Percentiles rank a stretch among this genome's conserved stretches.
These are phyloP conservation scores for Phialophora verrucosa DNA, from an alignment of 2,329 filamentous ascomycete genomes.

Conservation along the genomic window DNA sequence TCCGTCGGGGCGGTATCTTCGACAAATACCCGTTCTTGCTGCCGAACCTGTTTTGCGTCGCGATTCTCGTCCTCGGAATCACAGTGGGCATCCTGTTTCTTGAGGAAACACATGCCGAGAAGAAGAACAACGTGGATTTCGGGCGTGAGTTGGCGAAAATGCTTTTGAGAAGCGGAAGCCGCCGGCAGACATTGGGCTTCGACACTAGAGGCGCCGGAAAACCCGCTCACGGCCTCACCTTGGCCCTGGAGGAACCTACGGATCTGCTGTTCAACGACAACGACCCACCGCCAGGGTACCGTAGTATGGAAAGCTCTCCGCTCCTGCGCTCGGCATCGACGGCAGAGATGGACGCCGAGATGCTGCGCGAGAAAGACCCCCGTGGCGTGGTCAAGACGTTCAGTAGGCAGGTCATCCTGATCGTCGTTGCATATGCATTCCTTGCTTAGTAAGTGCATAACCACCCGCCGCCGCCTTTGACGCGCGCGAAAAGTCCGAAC, in stretches of 20 bases:
- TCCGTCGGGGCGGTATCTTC: constrained; percentile 76
- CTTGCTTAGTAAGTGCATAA: constrained; percentile 77
- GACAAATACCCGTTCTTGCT: constrained; percentile 87
- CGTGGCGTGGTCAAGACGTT: constrained; percentile 67
- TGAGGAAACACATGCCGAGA: constrained; percentile 89
- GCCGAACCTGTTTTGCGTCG: constrained; percentile 86
- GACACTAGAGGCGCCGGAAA: not conserved
- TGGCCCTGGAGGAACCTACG: not conserved
- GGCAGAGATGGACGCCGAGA: constrained; percentile 48
- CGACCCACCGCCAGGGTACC: constrained; percentile 72
- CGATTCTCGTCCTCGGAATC: constrained; percentile 77
- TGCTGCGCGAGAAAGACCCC: constrained; percentile 50
- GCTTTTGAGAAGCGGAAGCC: constrained; percentile 53
- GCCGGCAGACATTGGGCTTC: not conserved
- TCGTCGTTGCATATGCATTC: constrained; percentile 72
- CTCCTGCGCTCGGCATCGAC: constrained; percentile 48
- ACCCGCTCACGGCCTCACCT: not conserved
- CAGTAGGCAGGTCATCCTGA: constrained; percentile 74
- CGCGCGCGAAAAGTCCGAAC: constrained; percentile 23
- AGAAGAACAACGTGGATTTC: constrained; percentile 75
- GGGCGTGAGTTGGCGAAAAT: constrained; percentile 78
- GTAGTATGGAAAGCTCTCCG: constrained; percentile 62
- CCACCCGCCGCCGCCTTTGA: constrained; percentile 26
- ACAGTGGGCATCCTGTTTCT: constrained; percentile 82
- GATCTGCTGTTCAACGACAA: constrained; percentile 51